Evolutionary conservation across 495 filamentous ascomycete genomes (phyloP), one percentile per base, ranked within the genome.

Genomic region (Hypoxylon fragiforme): DNA sequence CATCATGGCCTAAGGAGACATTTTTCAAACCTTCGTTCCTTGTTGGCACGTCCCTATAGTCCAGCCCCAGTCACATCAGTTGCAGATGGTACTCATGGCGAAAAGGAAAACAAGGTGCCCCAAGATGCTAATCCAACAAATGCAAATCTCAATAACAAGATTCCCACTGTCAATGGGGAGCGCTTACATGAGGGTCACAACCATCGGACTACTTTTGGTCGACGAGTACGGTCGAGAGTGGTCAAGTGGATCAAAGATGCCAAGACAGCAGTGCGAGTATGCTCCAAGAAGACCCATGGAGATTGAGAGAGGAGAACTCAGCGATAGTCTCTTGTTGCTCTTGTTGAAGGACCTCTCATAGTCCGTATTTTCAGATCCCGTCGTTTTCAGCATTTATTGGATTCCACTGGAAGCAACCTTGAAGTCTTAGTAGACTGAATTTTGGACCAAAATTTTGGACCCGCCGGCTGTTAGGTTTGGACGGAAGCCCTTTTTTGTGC

Each of bases 391-490:
- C 46, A 62, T 60, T 45, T 40, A 53, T 63, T 63, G 62, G 56
- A 63, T 65, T 59, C 60, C 39, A 53, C 60, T 54, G 37, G 43
- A 44, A 55, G 46, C 43, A 63, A 42, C 28, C 50, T 41, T 4
- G 9, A 28, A 9, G 4, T 28, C 24, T 63, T 68, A 60, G 30
- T 20, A 22, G 37, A 44, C 55, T 18, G 42, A 50, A 46, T 67
- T 63, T 65, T 65, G 59, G 59, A 59, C 34, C 62, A 40, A 51
- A 14, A 26, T 65, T 61, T 68, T 65, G 62, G 62, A 55, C 49
- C 55, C 44, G 31, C 28, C 19, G 21, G 38, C 51, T 51, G 19
- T 11, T 46, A 62, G 37, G 54, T 50, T 43, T 49, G 49, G 35
- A 46, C 35, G 56, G 51, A 43, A 51, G 50, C 36, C n/a, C 37